A percentile compares a stretch with the other conserved stretches of the same genome.
Conservation (phyloP, 2,329 filamentous ascomycete species). For the Fusarium mangiferae region DNA sequence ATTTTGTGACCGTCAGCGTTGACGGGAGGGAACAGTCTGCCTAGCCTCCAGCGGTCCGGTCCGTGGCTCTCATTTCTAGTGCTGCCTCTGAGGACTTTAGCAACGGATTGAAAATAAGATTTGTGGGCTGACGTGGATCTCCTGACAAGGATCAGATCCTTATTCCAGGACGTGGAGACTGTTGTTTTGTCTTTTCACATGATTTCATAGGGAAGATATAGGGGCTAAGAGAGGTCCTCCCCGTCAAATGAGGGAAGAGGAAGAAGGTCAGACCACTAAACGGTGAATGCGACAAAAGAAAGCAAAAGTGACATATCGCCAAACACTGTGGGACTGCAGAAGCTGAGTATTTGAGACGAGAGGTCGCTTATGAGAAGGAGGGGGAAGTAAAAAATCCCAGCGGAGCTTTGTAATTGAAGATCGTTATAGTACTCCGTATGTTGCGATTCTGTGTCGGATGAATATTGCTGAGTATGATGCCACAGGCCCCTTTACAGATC, state of each 20-base stretch:
- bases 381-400: background rate
- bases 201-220: too few relatives aligned
- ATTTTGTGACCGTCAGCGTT: background rate
- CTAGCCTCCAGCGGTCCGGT: conserved; percentile 1
- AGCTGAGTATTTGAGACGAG: background rate
- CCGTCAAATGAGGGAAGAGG: background rate
- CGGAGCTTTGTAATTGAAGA: background rate
- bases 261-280: background rate
- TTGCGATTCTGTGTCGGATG: background rate
- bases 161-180: background rate
- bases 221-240: background rate
- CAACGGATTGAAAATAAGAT: background rate
- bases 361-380: background rate
- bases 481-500: background rate
- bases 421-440: too few relatives aligned
- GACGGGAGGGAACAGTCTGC: background rate
- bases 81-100: background rate
- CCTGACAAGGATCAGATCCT: conserved; percentile 15
- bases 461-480: background rate
- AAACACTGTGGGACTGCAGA: background rate
- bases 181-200: background rate
- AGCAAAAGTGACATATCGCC: background rate
- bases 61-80: background rate
- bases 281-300: background rate
- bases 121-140: background rate